These are phyloP conservation scores for Apophysomyces sp. DNA, from an alignment of 371 early-diverging fungal genomes.

Conservation along the genomic window DNA sequence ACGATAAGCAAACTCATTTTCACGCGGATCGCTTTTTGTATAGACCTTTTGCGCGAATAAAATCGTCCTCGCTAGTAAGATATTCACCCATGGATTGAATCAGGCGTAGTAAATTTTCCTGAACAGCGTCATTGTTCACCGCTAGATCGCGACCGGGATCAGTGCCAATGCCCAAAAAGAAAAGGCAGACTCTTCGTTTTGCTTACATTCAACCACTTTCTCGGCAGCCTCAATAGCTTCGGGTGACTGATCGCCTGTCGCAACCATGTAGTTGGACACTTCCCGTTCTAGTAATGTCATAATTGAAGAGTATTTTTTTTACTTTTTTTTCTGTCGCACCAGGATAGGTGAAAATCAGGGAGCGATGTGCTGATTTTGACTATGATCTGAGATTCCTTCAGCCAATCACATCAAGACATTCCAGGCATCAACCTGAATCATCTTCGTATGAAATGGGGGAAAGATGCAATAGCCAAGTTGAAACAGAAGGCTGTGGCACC, in stretches of 20 bases:
- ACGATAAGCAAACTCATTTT: conserved; percentile 2
- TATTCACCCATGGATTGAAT: conserved; percentile 81
- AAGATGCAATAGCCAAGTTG: too few species aligned
- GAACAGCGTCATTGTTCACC: conserved; percentile 37
- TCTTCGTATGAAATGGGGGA: too few species aligned
- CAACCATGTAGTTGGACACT: conserved; percentile 49
- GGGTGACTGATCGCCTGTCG: conserved; percentile 27
- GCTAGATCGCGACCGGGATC: conserved; percentile 13
- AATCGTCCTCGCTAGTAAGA: conserved; percentile 81
- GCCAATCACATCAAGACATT: too few species aligned
- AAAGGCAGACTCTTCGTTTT: background rate
- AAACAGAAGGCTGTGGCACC: too few species aligned
- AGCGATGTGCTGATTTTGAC: background rate
- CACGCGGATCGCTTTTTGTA: background rate
- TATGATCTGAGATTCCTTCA: too few species aligned
- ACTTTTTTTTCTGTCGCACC: background rate
- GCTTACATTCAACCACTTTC: conserved; percentile 31
- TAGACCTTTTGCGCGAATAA: conserved; percentile 81
- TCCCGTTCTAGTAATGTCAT: conserved; percentile 34
- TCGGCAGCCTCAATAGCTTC: conserved; percentile 30
- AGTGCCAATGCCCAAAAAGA: background rate
- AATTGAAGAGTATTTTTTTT: background rate
- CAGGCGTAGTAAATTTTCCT: conserved; percentile 55
- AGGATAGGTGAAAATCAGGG: background rate
- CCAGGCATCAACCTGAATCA: too few species aligned